These are phyloP conservation scores for Xylaria sp. DNA, from an alignment of 2,329 filamentous ascomycete genomes.

Conservation along the genomic window DNA sequence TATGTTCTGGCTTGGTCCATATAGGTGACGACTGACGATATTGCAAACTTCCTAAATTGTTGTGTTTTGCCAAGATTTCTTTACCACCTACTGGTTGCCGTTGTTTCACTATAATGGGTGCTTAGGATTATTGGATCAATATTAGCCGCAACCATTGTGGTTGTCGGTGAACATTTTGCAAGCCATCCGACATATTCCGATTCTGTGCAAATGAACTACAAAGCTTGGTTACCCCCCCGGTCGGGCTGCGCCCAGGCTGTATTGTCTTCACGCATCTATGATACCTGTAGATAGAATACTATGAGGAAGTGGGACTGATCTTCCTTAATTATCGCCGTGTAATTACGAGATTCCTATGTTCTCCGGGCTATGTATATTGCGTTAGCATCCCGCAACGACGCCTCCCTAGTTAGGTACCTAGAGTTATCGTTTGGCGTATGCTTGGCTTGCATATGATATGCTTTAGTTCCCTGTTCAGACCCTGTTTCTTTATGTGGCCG, in stretches of 20 bases:
- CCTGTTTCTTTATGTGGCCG: neutral
- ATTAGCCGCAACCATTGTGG: neutral
- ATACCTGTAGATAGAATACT: neutral
- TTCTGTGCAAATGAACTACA: neutral
- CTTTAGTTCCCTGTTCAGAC: neutral
- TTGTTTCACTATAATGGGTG: no score
- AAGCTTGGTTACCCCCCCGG: neutral
- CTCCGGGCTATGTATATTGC: neutral
- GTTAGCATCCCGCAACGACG: neutral
- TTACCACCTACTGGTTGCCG: neutral
- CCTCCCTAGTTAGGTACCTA: neutral
- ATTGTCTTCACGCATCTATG: neutral
- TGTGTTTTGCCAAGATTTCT: neutral
- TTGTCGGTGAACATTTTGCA: neutral
- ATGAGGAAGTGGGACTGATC: conserved; percentile 2
- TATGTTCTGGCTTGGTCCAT: no score
- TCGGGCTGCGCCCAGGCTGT: neutral
- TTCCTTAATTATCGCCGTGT: conserved; percentile 16
- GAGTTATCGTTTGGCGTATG: neutral
- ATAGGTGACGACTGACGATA: no score
- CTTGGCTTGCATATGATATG: neutral
- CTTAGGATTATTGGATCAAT: no score
- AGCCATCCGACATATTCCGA: conserved; percentile 2
- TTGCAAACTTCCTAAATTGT: no score
- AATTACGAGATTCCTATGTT: neutral